phyloP scores from a whole-genome alignment of 345 rosid species.

The Cardiospermum halicacabum region DNA sequence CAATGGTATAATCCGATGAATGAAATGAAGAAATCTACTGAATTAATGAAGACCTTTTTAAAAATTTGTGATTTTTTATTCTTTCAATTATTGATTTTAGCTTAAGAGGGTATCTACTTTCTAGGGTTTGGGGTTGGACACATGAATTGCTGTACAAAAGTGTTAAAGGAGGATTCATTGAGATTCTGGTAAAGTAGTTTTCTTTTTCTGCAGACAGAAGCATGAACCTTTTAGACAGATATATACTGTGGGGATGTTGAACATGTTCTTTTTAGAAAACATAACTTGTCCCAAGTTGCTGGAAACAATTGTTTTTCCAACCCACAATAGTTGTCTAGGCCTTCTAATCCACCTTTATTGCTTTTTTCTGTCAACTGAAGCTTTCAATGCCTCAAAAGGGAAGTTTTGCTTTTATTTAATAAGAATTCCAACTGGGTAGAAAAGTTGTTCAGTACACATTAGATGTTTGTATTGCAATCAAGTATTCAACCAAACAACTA shows the following conservation, averaged over 20 bases:
- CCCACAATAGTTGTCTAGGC: constrained; percentile 8
- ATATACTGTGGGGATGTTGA: not conserved
- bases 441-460: too few species aligned
- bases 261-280: not conserved
- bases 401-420: not conserved
- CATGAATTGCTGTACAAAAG: too few species aligned
- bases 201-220: not conserved
- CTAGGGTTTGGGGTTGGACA: too few species aligned
- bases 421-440: too few species aligned
- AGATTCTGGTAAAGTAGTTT: not conserved
- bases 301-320: constrained; percentile 17
- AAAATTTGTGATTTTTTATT: too few species aligned
- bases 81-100: too few species aligned
- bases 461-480: too few species aligned
- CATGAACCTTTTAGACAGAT: not conserved
- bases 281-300: not conserved
- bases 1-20: too few species aligned
- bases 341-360: not conserved
- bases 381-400: not conserved
- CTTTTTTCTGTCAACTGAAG: not conserved
- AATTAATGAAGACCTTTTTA: too few species aligned
- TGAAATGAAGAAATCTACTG: too few species aligned
- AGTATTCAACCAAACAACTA: too few species aligned
- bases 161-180: not conserved
- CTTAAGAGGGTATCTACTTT: too few species aligned